Base-by-base conservation (phyloP, 2,329 filamentous ascomycete genomes). In the Fusarium nelsonii region DNA sequence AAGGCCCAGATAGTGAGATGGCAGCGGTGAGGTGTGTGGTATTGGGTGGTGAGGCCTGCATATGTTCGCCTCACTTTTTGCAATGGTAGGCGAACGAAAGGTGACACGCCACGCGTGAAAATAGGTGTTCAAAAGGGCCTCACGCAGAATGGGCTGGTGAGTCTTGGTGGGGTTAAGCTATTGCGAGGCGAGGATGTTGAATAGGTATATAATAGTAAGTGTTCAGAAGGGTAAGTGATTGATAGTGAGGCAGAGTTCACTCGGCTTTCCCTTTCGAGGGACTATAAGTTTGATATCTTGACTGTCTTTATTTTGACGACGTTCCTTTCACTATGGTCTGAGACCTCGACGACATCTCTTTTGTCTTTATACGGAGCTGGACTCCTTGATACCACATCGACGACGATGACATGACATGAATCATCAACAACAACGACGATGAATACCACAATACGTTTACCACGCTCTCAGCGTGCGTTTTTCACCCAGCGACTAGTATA, bases 21-120 rank as follows among this genome's bases (percentile, higher is more conserved):
- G 54, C 49, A 44, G 62, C 59, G 53, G 63, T 48, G 68, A 45
- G 40, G 43, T 48, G 50, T 65, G 50, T 45, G 43, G 49, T 33
- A 58, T 48, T 68, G 61, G 59, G 58, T 55, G 40, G 58, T 45
- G 58, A 70, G 54, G 63, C 67, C 63, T 70, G 63, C 58, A 70
- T 64, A 30, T 36, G 63, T 40, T 32, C 67, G 67, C 67, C 67
- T 70, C 67, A 70, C 67, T 70, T 69, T 57, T 28, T 6, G 23
- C 23, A 5, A n/a, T 11, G 40, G 16, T 46, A 52, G 63, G 53
- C 23, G 23, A 23, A 23, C 66, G 67, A 68, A 60, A 30, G 40
- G 40, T 12, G 32, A 59, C 53, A 44, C 39, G 63, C 62, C 66
- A 70, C 63, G 60, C 60, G 37, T 69, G 61, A 56, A 63, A 63